Conservation (phyloP, 129 eudicot genomes). For the Tagetes erecta region DNA sequence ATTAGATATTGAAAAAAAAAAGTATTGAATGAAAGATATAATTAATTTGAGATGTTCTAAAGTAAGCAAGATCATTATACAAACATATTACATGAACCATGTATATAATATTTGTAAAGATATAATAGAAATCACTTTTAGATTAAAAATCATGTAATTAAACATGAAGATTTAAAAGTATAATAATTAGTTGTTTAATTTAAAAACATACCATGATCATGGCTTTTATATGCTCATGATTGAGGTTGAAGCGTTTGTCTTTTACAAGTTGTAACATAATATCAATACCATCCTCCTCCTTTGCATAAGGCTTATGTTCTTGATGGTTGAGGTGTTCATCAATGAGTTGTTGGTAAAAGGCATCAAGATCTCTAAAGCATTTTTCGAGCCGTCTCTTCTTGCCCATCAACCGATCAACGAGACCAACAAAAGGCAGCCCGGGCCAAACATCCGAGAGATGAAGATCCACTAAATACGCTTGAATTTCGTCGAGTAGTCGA, state of each 20-base stretch:
- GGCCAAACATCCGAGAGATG: conserved; percentile 33
- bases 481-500: conserved; percentile 16
- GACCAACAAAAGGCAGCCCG: conserved; percentile 35
- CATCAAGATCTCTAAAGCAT: conserved; percentile 12
- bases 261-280: conserved; percentile 13
- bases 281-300: conserved; percentile 23
- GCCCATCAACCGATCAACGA: conserved; percentile 36
- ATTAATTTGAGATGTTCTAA: neutral
- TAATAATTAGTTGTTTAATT: too few species aligned
- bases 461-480: conserved; percentile 2
- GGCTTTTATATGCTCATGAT: conserved; percentile 20
- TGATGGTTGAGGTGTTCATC: neutral
- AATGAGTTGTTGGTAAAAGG: conserved; percentile 17
- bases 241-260: conserved; percentile 15
- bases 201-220: conserved; percentile 20
- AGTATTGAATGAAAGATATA: neutral
- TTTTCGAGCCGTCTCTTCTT: conserved; percentile 1
- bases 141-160: too few species aligned
- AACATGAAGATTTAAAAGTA: too few species aligned
- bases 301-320: neutral
- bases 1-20: neutral
- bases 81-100: too few species aligned
- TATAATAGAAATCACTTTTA: too few species aligned
- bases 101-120: too few species aligned
- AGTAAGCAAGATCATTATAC: neutral